Base-by-base conservation (phyloP, 2,329 filamentous ascomycete species). In the Trichoderma hamatum region DNA sequence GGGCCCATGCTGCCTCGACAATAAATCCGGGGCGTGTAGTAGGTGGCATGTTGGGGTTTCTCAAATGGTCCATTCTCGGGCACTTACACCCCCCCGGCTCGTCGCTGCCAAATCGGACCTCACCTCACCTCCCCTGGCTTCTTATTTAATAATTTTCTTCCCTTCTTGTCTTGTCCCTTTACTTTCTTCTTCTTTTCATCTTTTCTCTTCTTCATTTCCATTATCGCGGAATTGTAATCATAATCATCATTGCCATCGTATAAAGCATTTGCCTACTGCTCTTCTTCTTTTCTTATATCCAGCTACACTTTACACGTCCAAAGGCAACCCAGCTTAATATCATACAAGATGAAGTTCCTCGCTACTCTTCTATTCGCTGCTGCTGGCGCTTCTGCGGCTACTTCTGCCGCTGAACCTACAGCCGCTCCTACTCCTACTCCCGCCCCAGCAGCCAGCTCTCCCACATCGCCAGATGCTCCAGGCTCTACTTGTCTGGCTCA, bases 291-390 rank as follows among this genome's bases (percentile, higher is more conserved):
- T 43, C 24, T 16, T 9, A 55, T 49, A 30, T 32, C 32, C 55
- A 28, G 19, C 26, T 28, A 14, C 51, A 65, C 59, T 39, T n/a
- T 61, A 54, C 32, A 59, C 30, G 3, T 34, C 21, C 13, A 39
- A 52, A 28, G 51, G 52, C 34, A 26, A 61, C 49, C 26, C 19
- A 36, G 28, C 5, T 43, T n/a, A n/a, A 43, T 24, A 43, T 66
- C 70, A 55, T 59, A 21, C 76, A 81, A 72, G 32, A 85, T 85
- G 84, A 84, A 84, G 82, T 80, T 82, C 76, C 69, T 83, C 72
- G 66, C 81, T 68, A 73, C 81, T 62, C 70, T 84, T 71, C 74
- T 83, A 72, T 70, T 84, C 69, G 32, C 54, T 36, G 51, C 61
- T n/a, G 60, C 26, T n/a, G 67, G 60, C 67, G 60, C 54, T 16